Evolutionary conservation across 768 basidiomycete species (phyloP).

Genomic region (Lanmaoa rubissima): DNA sequence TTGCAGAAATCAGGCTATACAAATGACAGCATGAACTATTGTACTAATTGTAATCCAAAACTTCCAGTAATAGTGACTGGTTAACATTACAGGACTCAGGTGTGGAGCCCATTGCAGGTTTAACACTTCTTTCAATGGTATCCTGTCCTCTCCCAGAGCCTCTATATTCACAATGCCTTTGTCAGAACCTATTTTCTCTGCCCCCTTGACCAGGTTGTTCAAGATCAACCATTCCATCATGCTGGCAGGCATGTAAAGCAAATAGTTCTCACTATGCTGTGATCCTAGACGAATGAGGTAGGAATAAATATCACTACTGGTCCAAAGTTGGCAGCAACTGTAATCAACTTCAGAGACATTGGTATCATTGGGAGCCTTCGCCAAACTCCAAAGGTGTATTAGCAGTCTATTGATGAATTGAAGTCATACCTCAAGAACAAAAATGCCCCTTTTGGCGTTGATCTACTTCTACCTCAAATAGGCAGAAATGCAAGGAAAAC

Average conservation of each 20-base stretch:
- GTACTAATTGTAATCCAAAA: background rate
- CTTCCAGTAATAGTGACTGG: background rate
- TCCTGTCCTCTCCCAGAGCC: too few species aligned
- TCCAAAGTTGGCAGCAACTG: conserved; percentile 79
- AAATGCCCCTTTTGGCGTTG: conserved; percentile 77
- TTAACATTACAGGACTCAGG: background rate
- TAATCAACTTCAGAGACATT: conserved; percentile 88
- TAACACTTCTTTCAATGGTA: too few species aligned
- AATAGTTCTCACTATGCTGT: background rate
- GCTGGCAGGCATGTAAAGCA: conserved; percentile 55
- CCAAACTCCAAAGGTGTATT: conserved; percentile 70
- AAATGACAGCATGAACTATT: background rate
- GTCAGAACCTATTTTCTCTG: conserved; percentile 61
- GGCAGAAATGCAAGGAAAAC: conserved; percentile 84
- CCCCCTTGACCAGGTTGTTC: conserved; percentile 74
- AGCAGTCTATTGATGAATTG: conserved; percentile 65
- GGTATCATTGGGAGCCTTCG: conserved; percentile 86
- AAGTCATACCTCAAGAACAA: conserved; percentile 74
- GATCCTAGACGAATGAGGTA: conserved; percentile 5
- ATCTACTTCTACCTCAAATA: conserved; percentile 79
- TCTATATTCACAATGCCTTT: conserved; percentile 52
- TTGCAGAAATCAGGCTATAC: too few species aligned
- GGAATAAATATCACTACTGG: conserved; percentile 85
- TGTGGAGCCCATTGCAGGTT: background rate
- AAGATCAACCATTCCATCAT: conserved; percentile 80